Percentiles rank a stretch among this genome's conserved stretches.
Evolutionary conservation across 2,329 filamentous ascomycete genomes (phyloP).

Genomic region (Tetracladium maxilliforme): DNA sequence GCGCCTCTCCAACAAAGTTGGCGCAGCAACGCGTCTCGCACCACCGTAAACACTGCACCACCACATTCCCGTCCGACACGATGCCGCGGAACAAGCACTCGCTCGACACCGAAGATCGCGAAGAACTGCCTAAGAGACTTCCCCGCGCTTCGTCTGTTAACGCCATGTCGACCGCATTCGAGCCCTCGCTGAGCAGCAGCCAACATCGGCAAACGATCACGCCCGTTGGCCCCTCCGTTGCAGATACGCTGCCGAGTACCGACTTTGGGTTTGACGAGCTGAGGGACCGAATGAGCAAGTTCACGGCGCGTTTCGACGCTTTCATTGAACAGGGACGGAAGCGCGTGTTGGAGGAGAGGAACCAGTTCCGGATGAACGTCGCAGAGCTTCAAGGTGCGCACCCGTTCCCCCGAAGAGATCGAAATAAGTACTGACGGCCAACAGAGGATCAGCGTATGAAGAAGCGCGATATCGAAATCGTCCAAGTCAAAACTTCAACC

Average conservation of each 20-base stretch:
- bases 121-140: too few relatives aligned
- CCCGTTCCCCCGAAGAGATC: conserved; percentile 1
- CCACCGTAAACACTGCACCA: too few relatives aligned
- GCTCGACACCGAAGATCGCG: too few relatives aligned
- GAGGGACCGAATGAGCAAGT: conserved; percentile 87
- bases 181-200: conserved; percentile 53
- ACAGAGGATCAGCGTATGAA: conserved; percentile 85
- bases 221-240: conserved; percentile 49
- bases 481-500: conserved; percentile 53
- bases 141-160: too few relatives aligned
- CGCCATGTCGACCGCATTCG: conserved; percentile 47
- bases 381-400: conserved; percentile 73
- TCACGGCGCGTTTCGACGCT: conserved; percentile 78
- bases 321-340: conserved; percentile 90
- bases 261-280: conserved; percentile 95
- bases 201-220: conserved; percentile 40
- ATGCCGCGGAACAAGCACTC: too few relatives aligned
- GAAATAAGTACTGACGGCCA: neutral
- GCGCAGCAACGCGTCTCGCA: too few relatives aligned
- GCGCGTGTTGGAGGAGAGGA: conserved; percentile 80
- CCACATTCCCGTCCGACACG: too few relatives aligned
- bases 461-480: conserved; percentile 74
- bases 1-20: too few relatives aligned
- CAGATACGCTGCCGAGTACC: conserved; percentile 70
- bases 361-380: conserved; percentile 82